Evolutionary conservation across 306 rosid genomes (phyloP), one percentile per base, ranked within the genome.

Genomic region (Delonix regia): DNA sequence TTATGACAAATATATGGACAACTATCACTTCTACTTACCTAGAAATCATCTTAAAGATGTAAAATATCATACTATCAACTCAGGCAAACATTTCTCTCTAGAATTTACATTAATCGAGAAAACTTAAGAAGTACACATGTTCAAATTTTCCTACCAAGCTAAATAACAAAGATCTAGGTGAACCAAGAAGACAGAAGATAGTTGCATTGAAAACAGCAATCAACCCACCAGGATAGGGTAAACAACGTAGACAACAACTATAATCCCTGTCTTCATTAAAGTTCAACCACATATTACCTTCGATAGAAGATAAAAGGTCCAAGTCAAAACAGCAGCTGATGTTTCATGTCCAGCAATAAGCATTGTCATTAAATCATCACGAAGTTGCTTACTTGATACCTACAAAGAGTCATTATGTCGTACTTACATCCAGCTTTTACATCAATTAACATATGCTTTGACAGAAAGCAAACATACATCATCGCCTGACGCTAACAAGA

Each of bases 311-410:
- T 86, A 93, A 85, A 93, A 93, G 45, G 99, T 95, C 99, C 99
- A 95, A 62, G 99, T 95, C 71, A 95, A 87, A 79, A 95, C 98
- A 73, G 99, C 98, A 56, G 99, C 99, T 39, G 99, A 85, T 71
- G 99, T 95, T 90, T 95, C 99, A 81, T 95, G 99, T 81, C 99
- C 99, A 61, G 99, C 99, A 71, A 93, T 95, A 78, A 95, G 99
- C 98, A 95, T 85, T 28, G 99, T 95, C 98, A 91, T 95, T 89
- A 95, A 90, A 88, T 95, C 99, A 30, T 95, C 99, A 18, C 98
- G 97, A 49, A 95, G 99, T 88, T 95, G 99, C 93, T 93, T 95
- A 85, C 99, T 91, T 30, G 99, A 89, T 67, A 95, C 91, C 99
- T 95, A 85, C 79, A 85, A 83, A 72, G 51, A 78, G 59, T 68